Conservation (phyloP, 306 rosid genomes). For the Morella rubra region DNA sequence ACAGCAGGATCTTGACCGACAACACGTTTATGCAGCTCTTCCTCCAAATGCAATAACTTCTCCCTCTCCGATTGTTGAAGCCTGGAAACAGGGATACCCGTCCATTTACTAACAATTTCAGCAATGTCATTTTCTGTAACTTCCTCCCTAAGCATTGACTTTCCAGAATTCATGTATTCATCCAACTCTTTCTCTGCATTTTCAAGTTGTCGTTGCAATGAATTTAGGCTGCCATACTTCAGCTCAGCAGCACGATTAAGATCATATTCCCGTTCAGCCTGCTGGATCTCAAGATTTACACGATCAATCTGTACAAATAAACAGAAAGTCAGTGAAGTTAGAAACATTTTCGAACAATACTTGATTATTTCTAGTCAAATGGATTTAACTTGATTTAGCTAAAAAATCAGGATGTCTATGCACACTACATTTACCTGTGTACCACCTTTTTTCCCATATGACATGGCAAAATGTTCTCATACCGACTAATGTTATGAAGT, state of each 20-base stretch:
- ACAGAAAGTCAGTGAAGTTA: conserved; percentile 16
- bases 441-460: not conserved
- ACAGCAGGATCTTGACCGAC: conserved; percentile 98
- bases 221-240: conserved; percentile 89
- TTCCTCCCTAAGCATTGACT: conserved; percentile 98
- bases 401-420: not conserved
- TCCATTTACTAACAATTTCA: conserved; percentile 99
- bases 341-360: not conserved
- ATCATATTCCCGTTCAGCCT: conserved; percentile 94
- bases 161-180: conserved; percentile 86
- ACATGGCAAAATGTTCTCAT: not conserved
- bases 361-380: not conserved
- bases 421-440: not conserved
- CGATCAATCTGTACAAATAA: conserved; percentile 73
- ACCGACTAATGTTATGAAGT: not conserved
- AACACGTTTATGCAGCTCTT: conserved; percentile 94
- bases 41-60: conserved; percentile 81
- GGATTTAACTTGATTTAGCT: not conserved
- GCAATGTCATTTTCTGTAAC: conserved; percentile 84
- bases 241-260: conserved; percentile 97
- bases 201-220: conserved; percentile 85
- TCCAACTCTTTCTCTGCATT: conserved; percentile 78
- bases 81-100: conserved; percentile 95
- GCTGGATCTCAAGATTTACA: conserved; percentile 92
- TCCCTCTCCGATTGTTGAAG: conserved; percentile 92